These are phyloP conservation scores for Willaertia magna DNA, from an alignment of 208 protist species.

Conservation along the genomic window DNA sequence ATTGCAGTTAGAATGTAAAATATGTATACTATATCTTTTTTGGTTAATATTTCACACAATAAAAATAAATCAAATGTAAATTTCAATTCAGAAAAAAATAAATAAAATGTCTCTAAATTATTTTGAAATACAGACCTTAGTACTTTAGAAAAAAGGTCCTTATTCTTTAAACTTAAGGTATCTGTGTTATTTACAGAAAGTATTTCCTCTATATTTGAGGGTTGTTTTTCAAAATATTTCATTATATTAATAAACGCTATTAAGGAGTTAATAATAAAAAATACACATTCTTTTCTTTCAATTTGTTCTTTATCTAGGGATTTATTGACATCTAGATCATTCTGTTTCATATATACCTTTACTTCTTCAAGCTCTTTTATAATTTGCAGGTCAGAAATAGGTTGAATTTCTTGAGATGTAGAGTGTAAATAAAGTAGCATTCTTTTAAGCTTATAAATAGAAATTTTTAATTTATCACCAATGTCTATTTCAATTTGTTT, in stretches of 20 bases:
- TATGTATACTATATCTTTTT: neutral
- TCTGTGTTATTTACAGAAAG: neutral
- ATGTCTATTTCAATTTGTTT: neutral
- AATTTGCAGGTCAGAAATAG: neutral
- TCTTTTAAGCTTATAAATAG: neutral
- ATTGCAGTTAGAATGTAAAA: neutral
- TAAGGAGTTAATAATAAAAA: neutral
- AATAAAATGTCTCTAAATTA: neutral
- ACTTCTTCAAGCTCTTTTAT: neutral
- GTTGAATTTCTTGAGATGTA: neutral
- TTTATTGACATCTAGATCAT: too few species aligned
- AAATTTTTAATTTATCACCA: neutral
- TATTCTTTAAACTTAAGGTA: neutral
- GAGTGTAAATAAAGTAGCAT: neutral
- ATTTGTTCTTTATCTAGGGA: too few species aligned
- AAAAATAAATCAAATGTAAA: neutral
- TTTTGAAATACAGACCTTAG: neutral
- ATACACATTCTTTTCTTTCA: too few species aligned
- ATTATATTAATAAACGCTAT: neutral
- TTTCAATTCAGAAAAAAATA: neutral
- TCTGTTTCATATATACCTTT: too few species aligned
- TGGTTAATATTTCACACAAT: neutral
- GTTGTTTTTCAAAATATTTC: neutral
- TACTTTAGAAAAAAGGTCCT: neutral
- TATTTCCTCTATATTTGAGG: neutral